A percentile compares a stretch with the other conserved stretches of the same genome.
phyloP scores from a whole-genome alignment of 768 basidiomycete species.

The Mycena amicta region DNA sequence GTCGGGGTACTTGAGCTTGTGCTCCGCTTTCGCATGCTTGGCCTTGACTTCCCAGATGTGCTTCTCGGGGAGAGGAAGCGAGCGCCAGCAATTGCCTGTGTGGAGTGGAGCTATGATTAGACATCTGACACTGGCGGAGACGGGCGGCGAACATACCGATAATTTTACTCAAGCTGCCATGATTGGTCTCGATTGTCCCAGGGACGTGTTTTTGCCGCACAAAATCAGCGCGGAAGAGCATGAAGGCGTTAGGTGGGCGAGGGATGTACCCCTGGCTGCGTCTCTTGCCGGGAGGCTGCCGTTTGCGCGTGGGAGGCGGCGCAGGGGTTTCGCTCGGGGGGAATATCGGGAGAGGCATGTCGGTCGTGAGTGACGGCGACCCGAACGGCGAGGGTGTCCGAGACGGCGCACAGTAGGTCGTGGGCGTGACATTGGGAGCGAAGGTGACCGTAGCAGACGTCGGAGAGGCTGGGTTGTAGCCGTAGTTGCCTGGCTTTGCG shows the following conservation, averaged over 20 bases:
- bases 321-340: slow-evolving; percentile 51
- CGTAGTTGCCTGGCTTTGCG: slow-evolving; percentile 60
- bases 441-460: slow-evolving; percentile 52
- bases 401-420: slow-evolving; percentile 43
- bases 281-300: slow-evolving; percentile 63
- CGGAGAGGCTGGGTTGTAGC: slow-evolving; percentile 44
- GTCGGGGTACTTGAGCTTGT: slow-evolving; percentile 68
- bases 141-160: slow-evolving; percentile 50
- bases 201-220: slow-evolving; percentile 80
- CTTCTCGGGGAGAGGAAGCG: slow-evolving; percentile 71
- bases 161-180: slow-evolving; percentile 74
- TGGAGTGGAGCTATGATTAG: no score
- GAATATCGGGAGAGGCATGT: slow-evolving; percentile 46
- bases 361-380: slow-evolving; percentile 35
- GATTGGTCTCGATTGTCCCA: slow-evolving; percentile 76
- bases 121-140: no score
- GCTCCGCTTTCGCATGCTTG: slow-evolving; percentile 72
- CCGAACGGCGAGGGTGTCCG: slow-evolving; percentile 21
- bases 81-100: slow-evolving; percentile 76
- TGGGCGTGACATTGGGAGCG: slow-evolving; percentile 63
- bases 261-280: slow-evolving; percentile 69
- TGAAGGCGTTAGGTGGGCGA: slow-evolving; percentile 84
- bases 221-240: slow-evolving; percentile 83
- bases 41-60: slow-evolving; percentile 73
- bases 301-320: slow-evolving; percentile 44